Evolutionary conservation across 1,139 yeast genomes (phyloP).

Genomic region (Geotrichum histeridarum): DNA sequence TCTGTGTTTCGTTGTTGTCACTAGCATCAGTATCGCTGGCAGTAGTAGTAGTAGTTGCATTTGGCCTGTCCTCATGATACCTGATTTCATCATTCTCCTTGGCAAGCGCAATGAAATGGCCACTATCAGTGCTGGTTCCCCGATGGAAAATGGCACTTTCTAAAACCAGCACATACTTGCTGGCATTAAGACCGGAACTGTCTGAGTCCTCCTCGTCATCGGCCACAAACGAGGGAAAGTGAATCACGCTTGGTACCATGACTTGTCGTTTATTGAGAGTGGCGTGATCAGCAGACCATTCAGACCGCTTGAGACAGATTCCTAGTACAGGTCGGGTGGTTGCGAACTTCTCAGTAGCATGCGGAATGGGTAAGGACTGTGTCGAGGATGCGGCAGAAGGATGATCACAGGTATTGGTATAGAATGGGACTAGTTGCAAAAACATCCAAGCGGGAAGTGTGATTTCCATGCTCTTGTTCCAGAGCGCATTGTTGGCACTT

Average conservation of each 20-base stretch:
- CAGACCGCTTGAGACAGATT: constrained; percentile 65
- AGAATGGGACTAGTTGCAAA: constrained; percentile 67
- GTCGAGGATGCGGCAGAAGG: neutral
- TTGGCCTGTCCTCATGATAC: constrained; percentile 8
- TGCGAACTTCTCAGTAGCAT: constrained; percentile 39
- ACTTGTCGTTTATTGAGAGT: constrained; percentile 54
- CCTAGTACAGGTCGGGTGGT: constrained; percentile 65
- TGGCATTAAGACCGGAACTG: constrained; percentile 21
- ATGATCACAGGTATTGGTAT: constrained; percentile 44
- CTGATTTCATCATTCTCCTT: constrained; percentile 35
- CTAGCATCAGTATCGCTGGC: neutral
- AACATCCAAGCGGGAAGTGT: constrained; percentile 84
- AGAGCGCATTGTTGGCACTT: neutral
- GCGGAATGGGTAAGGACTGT: constrained; percentile 6
- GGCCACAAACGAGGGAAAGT: constrained; percentile 68
- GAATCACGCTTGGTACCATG: constrained; percentile 62
- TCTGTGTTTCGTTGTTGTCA: neutral
- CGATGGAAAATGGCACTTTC: constrained; percentile 77
- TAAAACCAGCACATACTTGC: constrained; percentile 56
- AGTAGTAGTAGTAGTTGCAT: neutral
- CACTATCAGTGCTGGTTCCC: constrained; percentile 57
- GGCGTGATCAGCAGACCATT: constrained; percentile 46
- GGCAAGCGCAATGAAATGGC: constrained; percentile 65
- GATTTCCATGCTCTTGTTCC: constrained; percentile 49
- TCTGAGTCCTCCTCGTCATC: constrained; percentile 47